A percentile compares a stretch with the other conserved stretches of the same genome.
Evolutionary conservation across 148 eudicot species (phyloP).

Genomic region (Vaccinium macrocarpon): DNA sequence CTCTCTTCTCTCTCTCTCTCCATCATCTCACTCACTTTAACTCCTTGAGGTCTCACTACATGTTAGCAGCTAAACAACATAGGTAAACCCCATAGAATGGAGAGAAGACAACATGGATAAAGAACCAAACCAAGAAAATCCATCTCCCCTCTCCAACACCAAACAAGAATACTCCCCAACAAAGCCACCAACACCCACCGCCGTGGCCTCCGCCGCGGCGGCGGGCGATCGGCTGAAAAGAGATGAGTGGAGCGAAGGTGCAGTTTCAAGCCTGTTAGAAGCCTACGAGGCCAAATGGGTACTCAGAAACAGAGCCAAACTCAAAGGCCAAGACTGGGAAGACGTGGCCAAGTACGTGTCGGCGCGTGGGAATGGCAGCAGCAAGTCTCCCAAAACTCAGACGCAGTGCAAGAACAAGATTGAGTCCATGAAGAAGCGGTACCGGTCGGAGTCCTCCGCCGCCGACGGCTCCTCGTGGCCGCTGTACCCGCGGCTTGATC

Average conservation of each 20-base stretch:
- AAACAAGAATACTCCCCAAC: conserved; percentile 30
- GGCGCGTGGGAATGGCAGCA: conserved; percentile 33
- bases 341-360: conserved; percentile 84
- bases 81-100: not conserved
- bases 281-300: conserved; percentile 86
- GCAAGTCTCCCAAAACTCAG: conserved; percentile 73
- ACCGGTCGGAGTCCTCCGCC: conserved; percentile 74
- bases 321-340: conserved; percentile 95
- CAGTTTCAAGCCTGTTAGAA: conserved; percentile 65
- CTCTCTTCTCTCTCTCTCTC: not conserved
- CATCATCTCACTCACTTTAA: not conserved
- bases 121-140: conserved; percentile 21
- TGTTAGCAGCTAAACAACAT: conserved; percentile 33
- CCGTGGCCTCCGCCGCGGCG: conserved; percentile 7
- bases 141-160: conserved; percentile 24
- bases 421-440: conserved; percentile 95
- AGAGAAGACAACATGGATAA: conserved; percentile 38
- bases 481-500: conserved; percentile 66
- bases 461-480: conserved; percentile 77
- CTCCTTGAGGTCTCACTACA: conserved; percentile 21
- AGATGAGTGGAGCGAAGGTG: conserved; percentile 98
- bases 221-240: conserved; percentile 57
- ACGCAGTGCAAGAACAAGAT: conserved; percentile 96
- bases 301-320: conserved; percentile 80
- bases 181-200: conserved; percentile 18